Conservation (phyloP, 2,329 filamentous ascomycete genomes). For the Diplodia seriata region DNA sequence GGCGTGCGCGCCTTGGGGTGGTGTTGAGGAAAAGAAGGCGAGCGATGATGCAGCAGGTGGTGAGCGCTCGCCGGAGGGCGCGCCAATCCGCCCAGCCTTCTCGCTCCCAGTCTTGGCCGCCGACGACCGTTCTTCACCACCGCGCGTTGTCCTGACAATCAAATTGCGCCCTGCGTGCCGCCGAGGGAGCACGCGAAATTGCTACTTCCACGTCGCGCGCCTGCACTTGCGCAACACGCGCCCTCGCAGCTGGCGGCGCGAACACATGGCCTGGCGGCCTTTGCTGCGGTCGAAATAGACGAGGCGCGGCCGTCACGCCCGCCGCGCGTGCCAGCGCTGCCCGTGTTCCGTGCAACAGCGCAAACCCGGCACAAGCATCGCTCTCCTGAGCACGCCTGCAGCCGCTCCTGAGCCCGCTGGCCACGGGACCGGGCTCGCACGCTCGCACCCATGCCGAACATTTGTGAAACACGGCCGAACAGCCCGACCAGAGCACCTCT, state of each 20-base stretch:
- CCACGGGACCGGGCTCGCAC: conserved; percentile 5
- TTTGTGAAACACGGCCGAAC: conserved; percentile 21
- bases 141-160: conserved; percentile 24
- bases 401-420: conserved; percentile 22
- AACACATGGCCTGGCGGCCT: not conserved
- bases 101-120: conserved; percentile 26
- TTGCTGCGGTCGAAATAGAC: conserved; percentile 26
- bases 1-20: conserved; percentile 22
- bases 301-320: conserved; percentile 9
- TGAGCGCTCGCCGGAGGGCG: conserved; percentile 22
- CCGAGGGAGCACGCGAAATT: conserved; percentile 3
- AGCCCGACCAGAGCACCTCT: conserved; percentile 3
- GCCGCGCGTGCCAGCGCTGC: conserved; percentile 23
- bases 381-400: conserved; percentile 20
- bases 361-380: conserved; percentile 15
- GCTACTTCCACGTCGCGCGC: conserved; percentile 20
- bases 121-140: conserved; percentile 16
- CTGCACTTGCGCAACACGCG: not conserved
- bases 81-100: conserved; percentile 19
- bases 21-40: conserved; percentile 22
- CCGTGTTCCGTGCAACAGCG: conserved; percentile 28
- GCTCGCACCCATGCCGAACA: conserved; percentile 2
- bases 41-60: conserved; percentile 27
- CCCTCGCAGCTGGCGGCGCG: not conserved
- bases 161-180: conserved; percentile 11